Evolutionary conservation across 129 eudicot genomes (phyloP), one percentile per base, ranked within the genome.

Genomic region (Flaveria robusta): DNA sequence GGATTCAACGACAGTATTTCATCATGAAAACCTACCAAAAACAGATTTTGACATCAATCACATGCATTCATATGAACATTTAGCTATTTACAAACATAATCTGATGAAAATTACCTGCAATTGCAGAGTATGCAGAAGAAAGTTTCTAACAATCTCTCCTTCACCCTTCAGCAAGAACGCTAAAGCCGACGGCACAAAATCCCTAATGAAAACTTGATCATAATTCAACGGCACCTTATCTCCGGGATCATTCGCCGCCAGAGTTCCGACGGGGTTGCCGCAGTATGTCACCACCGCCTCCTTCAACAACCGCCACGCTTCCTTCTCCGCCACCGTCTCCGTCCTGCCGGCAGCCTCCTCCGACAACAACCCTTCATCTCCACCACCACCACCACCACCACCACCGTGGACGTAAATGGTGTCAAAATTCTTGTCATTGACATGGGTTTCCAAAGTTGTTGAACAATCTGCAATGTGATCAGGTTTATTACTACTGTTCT

Each of bases 111-210:
- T 73, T 66, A 93, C 98, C 98, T 93, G 98, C 87, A 93, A 74
- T 62, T 93, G 98, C 85, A 93, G 27, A 12, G 96, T 93, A 76
- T 90, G 88, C n/a, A 93, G 87, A 51, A 93, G 88, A 75, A 93
- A 93, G 63, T 90, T 93, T 79, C 82, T 84, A 16, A 93, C 98
- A 68, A 90, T 93, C 81, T 93, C 97, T 20, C 86, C 88, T 46
- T 93, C 98, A 6, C 98, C 98, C 83, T 82, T 93, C 15, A 93
- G 85, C 86, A 93, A 83, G 69, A 93, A 93, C 0, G 98, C 98
- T 9, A 93, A 91, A 5, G 96, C 98, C 0, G 97, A 93, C 0
- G 97, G 97, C 51, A 93, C 76, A 47, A 93, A 93, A 88, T 93
- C 98, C 7, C 97, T 81, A 8, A 90, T 82, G 49, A 93, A 93